Evolutionary conservation across 495 filamentous ascomycete genomes (phyloP).

Genomic region (Astrothelium subdiscretum): DNA sequence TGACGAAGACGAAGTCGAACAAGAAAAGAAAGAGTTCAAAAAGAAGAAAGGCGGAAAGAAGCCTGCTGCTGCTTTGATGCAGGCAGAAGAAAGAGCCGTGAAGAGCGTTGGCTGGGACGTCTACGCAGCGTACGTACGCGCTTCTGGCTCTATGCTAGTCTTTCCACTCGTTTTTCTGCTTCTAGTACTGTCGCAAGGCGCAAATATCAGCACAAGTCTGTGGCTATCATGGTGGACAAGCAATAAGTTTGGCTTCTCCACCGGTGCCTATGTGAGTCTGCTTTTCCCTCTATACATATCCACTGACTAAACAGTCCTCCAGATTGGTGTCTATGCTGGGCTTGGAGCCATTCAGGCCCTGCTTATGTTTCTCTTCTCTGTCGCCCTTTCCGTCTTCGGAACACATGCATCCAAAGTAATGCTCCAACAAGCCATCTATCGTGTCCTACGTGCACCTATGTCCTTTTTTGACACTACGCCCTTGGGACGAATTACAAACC

Average conservation of each 20-base stretch:
- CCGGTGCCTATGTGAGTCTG: slow-evolving; percentile 46
- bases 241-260: slow-evolving; percentile 53
- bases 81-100: slow-evolving; percentile 74
- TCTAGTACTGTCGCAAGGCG: slow-evolving; percentile 59
- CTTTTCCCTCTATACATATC: background rate
- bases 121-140: slow-evolving; percentile 67
- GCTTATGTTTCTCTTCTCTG: slow-evolving; percentile 64
- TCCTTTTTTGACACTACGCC: slow-evolving; percentile 96
- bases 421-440: slow-evolving; percentile 66
- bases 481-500: slow-evolving; percentile 90
- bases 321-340: slow-evolving; percentile 74
- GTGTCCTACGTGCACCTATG: slow-evolving; percentile 84
- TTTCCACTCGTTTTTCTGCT: slow-evolving; percentile 51
- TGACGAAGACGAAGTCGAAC: slow-evolving; percentile 34
- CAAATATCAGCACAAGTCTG: slow-evolving; percentile 75
- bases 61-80: slow-evolving; percentile 62
- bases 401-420: slow-evolving; percentile 74
- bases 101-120: slow-evolving; percentile 75
- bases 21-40: slow-evolving; percentile 34
- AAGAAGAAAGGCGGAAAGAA: slow-evolving; percentile 50
- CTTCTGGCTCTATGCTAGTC: slow-evolving; percentile 67
- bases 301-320: slow-evolving; percentile 9
- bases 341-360: slow-evolving; percentile 62
- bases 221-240: slow-evolving; percentile 93
- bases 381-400: slow-evolving; percentile 61